phyloP scores from a whole-genome alignment of 2,329 filamentous ascomycete genomes.

The Microascus cirrosus region DNA sequence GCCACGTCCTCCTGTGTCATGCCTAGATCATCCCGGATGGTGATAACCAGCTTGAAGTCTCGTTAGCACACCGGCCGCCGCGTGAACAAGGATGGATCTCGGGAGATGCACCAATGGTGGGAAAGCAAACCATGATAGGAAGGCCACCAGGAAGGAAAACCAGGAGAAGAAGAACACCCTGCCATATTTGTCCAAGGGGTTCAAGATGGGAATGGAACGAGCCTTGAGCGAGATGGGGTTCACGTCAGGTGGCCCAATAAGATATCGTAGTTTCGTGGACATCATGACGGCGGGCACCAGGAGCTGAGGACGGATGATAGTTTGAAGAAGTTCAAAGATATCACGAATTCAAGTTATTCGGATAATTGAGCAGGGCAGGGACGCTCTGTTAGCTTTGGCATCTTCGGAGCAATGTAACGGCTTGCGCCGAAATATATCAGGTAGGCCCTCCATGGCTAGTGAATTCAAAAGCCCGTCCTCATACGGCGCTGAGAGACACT shows the following conservation, averaged over 20 bases:
- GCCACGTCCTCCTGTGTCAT: constrained; percentile 61
- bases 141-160: constrained; percentile 77
- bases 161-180: constrained; percentile 86
- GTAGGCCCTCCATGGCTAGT: no score
- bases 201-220: constrained; percentile 66
- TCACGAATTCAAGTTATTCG: background rate
- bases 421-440: no score
- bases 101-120: constrained; percentile 58
- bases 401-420: no score
- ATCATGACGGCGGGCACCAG: background rate
- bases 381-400: no score
- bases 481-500: no score
- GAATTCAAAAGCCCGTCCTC: no score
- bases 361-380: no score
- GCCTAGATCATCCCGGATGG: constrained; percentile 48
- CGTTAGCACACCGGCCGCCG: background rate
- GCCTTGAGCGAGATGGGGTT: constrained; percentile 82
- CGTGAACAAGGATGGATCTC: background rate
- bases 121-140: constrained; percentile 90
- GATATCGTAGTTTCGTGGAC: constrained; percentile 18
- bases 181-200: constrained; percentile 68
- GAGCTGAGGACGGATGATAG: background rate
- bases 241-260: constrained; percentile 45
- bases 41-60: constrained; percentile 1
- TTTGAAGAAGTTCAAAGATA: background rate